These are phyloP conservation scores for Skeletonema tropicum DNA, from an alignment of 108 stramenopile species.

Conservation along the genomic window DNA sequence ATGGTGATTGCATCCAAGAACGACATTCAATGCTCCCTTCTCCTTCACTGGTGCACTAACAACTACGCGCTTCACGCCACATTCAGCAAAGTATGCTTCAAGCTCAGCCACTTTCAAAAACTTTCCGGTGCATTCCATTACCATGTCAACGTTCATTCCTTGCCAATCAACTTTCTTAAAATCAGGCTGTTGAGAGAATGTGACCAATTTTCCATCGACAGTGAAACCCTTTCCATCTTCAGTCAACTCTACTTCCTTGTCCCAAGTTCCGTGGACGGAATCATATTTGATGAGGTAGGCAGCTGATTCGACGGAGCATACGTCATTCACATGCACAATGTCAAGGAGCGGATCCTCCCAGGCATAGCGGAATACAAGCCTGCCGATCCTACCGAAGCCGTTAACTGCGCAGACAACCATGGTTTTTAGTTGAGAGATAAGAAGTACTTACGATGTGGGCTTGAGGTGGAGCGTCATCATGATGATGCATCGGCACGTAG, in stretches of 20 bases:
- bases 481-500: too few relatives aligned
- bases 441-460: too few relatives aligned
- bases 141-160: slow-evolving; percentile 79
- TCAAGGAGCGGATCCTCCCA: slow-evolving; percentile 88
- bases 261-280: slow-evolving; percentile 95
- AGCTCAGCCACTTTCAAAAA: slow-evolving; percentile 80
- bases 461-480: too few relatives aligned
- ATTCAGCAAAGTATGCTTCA: slow-evolving; percentile 77
- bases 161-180: slow-evolving; percentile 81
- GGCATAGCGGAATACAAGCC: slow-evolving; percentile 88
- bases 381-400: slow-evolving; percentile 95
- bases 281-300: slow-evolving; percentile 95
- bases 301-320: slow-evolving; percentile 83
- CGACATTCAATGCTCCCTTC: slow-evolving; percentile 89
- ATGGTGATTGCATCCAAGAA: slow-evolving; percentile 93
- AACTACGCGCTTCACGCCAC: slow-evolving; percentile 90
- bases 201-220: slow-evolving; percentile 86
- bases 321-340: slow-evolving; percentile 93
- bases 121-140: slow-evolving; percentile 94
- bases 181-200: slow-evolving; percentile 72
- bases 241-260: slow-evolving; percentile 68
- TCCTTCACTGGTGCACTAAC: slow-evolving; percentile 96
- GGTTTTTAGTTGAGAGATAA: too few relatives aligned
- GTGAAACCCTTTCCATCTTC: slow-evolving; percentile 76
- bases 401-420: slow-evolving; percentile 88